These are phyloP conservation scores for Verticillium longisporum DNA, from an alignment of 2,329 filamentous ascomycete genomes.

Conservation along the genomic window DNA sequence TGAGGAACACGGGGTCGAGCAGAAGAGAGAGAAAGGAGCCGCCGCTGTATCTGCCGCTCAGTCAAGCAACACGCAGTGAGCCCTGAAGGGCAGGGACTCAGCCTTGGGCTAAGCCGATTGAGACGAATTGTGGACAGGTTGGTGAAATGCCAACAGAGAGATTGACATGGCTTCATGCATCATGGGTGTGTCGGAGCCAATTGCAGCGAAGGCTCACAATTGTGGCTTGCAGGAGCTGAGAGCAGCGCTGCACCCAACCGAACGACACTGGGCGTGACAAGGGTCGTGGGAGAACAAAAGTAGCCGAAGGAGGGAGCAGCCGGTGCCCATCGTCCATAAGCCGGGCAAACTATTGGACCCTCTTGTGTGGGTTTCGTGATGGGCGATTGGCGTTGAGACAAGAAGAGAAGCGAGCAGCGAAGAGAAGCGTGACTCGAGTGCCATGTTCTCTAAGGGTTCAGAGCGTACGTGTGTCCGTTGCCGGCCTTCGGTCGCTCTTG, in stretches of 20 bases:
- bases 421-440: background rate
- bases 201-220: slow-evolving; percentile 1
- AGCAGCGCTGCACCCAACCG: background rate
- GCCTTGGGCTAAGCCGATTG: background rate
- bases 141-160: background rate
- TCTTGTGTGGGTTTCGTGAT: background rate
- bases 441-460: background rate
- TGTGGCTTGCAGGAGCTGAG: slow-evolving; percentile 30
- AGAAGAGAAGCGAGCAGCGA: background rate
- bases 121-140: background rate
- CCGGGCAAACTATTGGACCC: background rate
- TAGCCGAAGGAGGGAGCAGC: slow-evolving; percentile 81
- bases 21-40: background rate
- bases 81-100: background rate
- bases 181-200: background rate
- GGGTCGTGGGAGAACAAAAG: slow-evolving; percentile 47
- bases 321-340: background rate
- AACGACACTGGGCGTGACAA: background rate
- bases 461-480: background rate
- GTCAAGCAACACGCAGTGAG: background rate
- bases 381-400: slow-evolving; percentile 1
- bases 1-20: background rate
- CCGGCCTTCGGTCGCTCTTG: background rate
- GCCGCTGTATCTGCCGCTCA: background rate
- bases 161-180: background rate